Evolutionary conservation across 805 yeast genomes (phyloP).

Genomic region (Candida ponderosae): DNA sequence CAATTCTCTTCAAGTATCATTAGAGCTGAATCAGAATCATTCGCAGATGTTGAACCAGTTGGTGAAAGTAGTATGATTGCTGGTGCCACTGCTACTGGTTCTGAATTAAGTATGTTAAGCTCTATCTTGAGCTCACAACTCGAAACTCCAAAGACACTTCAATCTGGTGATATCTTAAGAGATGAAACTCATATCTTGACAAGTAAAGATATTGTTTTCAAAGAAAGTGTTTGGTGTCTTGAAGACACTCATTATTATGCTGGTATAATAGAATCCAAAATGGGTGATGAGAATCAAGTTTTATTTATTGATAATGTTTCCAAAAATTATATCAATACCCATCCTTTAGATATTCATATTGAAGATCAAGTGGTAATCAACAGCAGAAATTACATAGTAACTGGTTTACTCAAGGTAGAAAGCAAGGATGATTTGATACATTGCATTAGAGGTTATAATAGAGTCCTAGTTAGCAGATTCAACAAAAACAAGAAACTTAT

Average conservation of each 20-base stretch:
- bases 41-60: neutral
- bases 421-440: constrained; percentile 22
- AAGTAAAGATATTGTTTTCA: constrained; percentile 21
- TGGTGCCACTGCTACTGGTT: neutral
- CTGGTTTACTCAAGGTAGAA: constrained; percentile 32
- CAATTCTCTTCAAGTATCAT: neutral
- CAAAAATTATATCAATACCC: constrained; percentile 26
- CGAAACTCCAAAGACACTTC: neutral
- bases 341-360: constrained; percentile 43
- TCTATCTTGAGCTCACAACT: neutral
- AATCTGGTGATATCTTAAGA: constrained; percentile 1
- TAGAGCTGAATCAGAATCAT: neutral
- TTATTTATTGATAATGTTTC: constrained; percentile 4
- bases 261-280: constrained; percentile 27
- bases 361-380: constrained; percentile 44
- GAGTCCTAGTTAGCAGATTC: constrained; percentile 29
- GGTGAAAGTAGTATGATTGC: constrained; percentile 3
- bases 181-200: constrained; percentile 11
- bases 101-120: neutral
- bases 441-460: constrained; percentile 58
- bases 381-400: constrained; percentile 30
- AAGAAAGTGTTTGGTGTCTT: constrained; percentile 45
- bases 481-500: constrained; percentile 10
- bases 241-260: constrained; percentile 43
- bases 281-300: constrained; percentile 14